Percentiles rank a stretch among this genome's conserved stretches.
These are phyloP conservation scores for Macrophomina phaseolina DNA, from an alignment of 2,329 filamentous ascomycete species.

Conservation along the genomic window DNA sequence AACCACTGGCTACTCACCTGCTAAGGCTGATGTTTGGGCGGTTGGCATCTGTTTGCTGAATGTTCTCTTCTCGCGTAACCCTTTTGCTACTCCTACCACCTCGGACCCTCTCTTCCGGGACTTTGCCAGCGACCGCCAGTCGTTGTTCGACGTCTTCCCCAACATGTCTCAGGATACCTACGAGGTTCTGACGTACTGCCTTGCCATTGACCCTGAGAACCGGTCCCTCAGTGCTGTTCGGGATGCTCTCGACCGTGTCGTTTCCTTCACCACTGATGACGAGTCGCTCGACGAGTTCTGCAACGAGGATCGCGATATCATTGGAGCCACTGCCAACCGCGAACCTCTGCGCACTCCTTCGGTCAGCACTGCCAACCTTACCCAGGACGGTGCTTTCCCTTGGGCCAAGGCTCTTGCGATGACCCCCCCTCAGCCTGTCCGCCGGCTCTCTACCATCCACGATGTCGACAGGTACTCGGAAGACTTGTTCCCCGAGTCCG, in stretches of 20 bases:
- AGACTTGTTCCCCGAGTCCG: conserved; percentile 83
- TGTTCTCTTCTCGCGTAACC: conserved; percentile 94
- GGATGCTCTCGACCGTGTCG: conserved; percentile 75
- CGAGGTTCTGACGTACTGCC: conserved; percentile 86
- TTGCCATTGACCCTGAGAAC: conserved; percentile 89
- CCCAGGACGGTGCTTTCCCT: conserved; percentile 80
- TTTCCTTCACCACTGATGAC: conserved; percentile 93
- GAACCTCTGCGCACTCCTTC: conserved; percentile 96
- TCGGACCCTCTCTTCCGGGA: conserved; percentile 93
- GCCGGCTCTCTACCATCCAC: conserved; percentile 86
- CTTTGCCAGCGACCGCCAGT: conserved; percentile 91
- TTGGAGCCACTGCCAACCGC: conserved; percentile 83
- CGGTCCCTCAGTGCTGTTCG: conserved; percentile 81
- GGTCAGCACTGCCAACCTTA: conserved; percentile 83
- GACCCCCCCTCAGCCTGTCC: conserved; percentile 71
- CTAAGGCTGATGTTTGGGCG: conserved; percentile 94
- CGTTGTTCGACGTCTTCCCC: conserved; percentile 96
- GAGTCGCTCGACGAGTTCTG: conserved; percentile 94
- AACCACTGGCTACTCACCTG: conserved; percentile 86
- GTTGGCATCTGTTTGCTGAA: conserved; percentile 97
- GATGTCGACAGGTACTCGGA: conserved; percentile 80
- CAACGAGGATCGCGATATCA: conserved; percentile 72
- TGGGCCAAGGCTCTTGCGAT: conserved; percentile 91
- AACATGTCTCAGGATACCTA: conserved; percentile 99
- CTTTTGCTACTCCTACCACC: conserved; percentile 87